Percentiles rank a stretch among this genome's conserved stretches.
Conservation (phyloP, 1,284 basidiomycete species). For the Ustilago hordei region DNA sequence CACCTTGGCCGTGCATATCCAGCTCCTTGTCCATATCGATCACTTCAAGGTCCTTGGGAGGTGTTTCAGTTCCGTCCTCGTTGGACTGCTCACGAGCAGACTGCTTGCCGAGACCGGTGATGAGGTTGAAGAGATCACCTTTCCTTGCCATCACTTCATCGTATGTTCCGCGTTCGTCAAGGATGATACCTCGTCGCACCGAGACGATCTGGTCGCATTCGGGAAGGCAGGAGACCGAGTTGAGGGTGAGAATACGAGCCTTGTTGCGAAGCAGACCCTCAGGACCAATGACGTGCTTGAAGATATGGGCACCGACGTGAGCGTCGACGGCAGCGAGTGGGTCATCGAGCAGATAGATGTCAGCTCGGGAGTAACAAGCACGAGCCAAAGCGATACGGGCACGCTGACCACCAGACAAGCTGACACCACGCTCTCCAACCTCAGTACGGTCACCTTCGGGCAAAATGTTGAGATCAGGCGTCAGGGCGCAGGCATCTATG, state of each 20-base stretch:
- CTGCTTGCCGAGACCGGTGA: slow-evolving; percentile 69
- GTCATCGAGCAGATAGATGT: slow-evolving; percentile 78
- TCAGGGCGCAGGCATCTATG: slow-evolving; percentile 54
- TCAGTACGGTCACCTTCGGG: slow-evolving; percentile 80
- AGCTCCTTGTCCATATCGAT: slow-evolving; percentile 52
- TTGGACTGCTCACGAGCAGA: slow-evolving; percentile 48
- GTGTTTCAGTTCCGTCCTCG: slow-evolving; percentile 36
- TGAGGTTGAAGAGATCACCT: slow-evolving; percentile 74
- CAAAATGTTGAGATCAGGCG: slow-evolving; percentile 78
- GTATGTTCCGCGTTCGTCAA: slow-evolving; percentile 76
- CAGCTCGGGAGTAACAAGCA: slow-evolving; percentile 79
- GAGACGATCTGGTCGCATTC: slow-evolving; percentile 77
- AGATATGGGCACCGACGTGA: slow-evolving; percentile 68
- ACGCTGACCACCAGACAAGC: slow-evolving; percentile 75
- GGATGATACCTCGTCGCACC: slow-evolving; percentile 77
- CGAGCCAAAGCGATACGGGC: slow-evolving; percentile 80
- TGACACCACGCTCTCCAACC: slow-evolving; percentile 73
- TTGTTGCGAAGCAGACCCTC: slow-evolving; percentile 58
- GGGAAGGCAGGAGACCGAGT: slow-evolving; percentile 73
- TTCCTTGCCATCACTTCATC: slow-evolving; percentile 74
- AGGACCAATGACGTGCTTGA: slow-evolving; percentile 64
- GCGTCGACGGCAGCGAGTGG: slow-evolving; percentile 76
- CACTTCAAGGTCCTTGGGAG: slow-evolving; percentile 42
- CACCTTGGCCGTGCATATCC: slow-evolving; percentile 43
- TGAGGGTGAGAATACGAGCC: slow-evolving; percentile 68